Evolutionary conservation across 2,329 filamentous ascomycete genomes (phyloP).

Genomic region (Penicillium vulpinum): DNA sequence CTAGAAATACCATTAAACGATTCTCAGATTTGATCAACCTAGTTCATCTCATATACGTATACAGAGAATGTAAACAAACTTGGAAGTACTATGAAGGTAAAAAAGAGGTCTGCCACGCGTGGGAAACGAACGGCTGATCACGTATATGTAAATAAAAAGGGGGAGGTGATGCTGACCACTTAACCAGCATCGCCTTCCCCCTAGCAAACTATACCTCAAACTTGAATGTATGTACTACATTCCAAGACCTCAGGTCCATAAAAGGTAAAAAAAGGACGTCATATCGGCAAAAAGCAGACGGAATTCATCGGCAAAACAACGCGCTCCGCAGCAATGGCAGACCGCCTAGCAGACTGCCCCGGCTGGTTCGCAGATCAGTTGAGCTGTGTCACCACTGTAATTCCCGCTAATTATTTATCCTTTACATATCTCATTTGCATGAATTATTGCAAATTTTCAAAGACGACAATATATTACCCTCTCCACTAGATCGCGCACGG

Average conservation of each 20-base stretch:
- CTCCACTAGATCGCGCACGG: constrained; percentile 20
- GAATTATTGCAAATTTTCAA: background rate
- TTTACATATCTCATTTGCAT: background rate
- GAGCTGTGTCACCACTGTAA: background rate
- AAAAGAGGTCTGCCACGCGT: too few relatives aligned
- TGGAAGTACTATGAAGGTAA: too few relatives aligned
- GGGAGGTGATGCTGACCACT: too few relatives aligned
- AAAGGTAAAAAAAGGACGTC: background rate
- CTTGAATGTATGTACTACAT: too few relatives aligned
- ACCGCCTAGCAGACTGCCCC: constrained; percentile 5
- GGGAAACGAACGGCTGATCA: too few relatives aligned
- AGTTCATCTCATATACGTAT: too few relatives aligned
- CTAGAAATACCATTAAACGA: background rate
- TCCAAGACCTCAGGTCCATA: too few relatives aligned
- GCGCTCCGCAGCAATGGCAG: background rate
- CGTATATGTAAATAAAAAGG: too few relatives aligned
- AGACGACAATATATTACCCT: background rate
- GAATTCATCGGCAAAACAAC: constrained; percentile 1
- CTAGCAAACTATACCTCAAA: too few relatives aligned
- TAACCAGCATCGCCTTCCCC: too few relatives aligned
- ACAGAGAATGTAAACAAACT: background rate
- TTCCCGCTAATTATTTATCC: background rate
- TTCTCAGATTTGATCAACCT: too few relatives aligned
- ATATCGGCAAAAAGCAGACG: constrained; percentile 14
- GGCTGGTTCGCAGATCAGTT: background rate